phyloP scores from a whole-genome alignment of 768 basidiomycete genomes.

The Lactarius evosmus region DNA sequence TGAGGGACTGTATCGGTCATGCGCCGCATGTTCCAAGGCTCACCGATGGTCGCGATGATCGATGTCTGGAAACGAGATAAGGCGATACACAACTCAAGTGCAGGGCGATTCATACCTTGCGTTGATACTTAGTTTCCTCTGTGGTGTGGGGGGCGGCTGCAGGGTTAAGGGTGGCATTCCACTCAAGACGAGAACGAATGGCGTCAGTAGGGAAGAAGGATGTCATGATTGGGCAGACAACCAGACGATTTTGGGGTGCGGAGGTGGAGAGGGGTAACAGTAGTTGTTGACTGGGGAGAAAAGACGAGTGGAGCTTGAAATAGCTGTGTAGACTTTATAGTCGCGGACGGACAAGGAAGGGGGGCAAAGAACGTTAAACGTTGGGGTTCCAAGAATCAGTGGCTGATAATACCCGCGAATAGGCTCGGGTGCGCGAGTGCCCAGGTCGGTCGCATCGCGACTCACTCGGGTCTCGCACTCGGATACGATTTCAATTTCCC shows the following conservation, averaged over 20 bases:
- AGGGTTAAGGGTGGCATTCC: constrained; percentile 82
- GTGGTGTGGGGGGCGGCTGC: constrained; percentile 66
- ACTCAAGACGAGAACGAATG: constrained; percentile 82
- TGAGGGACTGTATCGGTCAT: constrained; percentile 16
- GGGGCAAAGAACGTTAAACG: constrained; percentile 21
- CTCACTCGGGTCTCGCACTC: background rate
- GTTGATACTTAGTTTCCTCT: constrained; percentile 77
- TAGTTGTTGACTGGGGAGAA: background rate
- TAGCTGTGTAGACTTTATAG: constrained; percentile 7
- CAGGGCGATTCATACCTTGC: constrained; percentile 63
- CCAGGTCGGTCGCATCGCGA: constrained; percentile 16
- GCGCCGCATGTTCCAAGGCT: constrained; percentile 27
- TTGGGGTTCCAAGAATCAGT: constrained; percentile 7
- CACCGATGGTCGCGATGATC: constrained; percentile 98
- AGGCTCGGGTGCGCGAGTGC: constrained; percentile 8
- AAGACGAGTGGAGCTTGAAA: background rate
- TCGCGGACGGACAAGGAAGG: constrained; percentile 5
- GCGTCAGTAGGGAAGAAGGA: constrained; percentile 27
- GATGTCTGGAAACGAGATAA: constrained; percentile 60
- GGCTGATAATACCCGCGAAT: constrained; percentile 15
- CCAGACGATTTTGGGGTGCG: background rate
- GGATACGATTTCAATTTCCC: background rate
- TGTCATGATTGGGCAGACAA: constrained; percentile 16
- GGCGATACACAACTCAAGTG: constrained; percentile 14
- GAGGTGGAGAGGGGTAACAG: constrained; percentile 2